Conservation (phyloP, 352 stramenopile genomes). For the Globisporangium parvum region DNA sequence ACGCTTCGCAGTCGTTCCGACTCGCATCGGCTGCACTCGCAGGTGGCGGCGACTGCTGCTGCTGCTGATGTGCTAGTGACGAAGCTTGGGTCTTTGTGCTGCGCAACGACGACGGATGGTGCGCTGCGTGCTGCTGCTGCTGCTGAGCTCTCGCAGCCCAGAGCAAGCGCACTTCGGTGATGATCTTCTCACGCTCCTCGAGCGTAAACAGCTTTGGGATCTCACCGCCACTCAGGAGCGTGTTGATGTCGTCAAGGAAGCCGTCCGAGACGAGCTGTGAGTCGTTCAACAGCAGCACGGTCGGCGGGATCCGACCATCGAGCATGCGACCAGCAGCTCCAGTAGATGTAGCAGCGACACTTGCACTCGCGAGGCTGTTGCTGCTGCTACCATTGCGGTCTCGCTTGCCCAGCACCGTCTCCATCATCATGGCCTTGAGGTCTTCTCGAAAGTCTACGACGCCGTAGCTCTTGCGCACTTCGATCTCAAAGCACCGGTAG, state of each 20-base stretch:
- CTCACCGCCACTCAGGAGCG: slow-evolving; percentile 77
- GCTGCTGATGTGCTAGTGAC: too few species aligned
- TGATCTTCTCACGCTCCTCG: slow-evolving; percentile 82
- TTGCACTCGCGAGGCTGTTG: neutral
- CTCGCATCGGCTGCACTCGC: slow-evolving; percentile 5
- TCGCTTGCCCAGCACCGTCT: slow-evolving; percentile 30
- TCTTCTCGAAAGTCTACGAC: slow-evolving; percentile 86
- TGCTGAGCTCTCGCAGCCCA: slow-evolving; percentile 14
- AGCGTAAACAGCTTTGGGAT: slow-evolving; percentile 84
- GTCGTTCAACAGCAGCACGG: slow-evolving; percentile 81
- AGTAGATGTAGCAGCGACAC: neutral
- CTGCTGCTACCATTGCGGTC: neutral
- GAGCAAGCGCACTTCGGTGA: slow-evolving; percentile 43
- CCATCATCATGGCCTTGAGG: slow-evolving; percentile 62
- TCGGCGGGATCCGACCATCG: slow-evolving; percentile 14
- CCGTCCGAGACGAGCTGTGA: slow-evolving; percentile 76
- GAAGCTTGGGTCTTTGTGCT: too few species aligned
- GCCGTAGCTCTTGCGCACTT: slow-evolving; percentile 81
- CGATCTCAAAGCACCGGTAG: slow-evolving; percentile 75
- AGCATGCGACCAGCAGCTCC: neutral
- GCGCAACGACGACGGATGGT: neutral
- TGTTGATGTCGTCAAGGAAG: slow-evolving; percentile 88
- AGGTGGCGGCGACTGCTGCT: neutral
- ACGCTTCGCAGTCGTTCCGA: slow-evolving; percentile 69
- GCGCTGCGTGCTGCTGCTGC: slow-evolving; percentile 4